Evolutionary conservation across 2,329 filamentous ascomycete genomes (phyloP).

Genomic region (Gnomoniopsis sp.): DNA sequence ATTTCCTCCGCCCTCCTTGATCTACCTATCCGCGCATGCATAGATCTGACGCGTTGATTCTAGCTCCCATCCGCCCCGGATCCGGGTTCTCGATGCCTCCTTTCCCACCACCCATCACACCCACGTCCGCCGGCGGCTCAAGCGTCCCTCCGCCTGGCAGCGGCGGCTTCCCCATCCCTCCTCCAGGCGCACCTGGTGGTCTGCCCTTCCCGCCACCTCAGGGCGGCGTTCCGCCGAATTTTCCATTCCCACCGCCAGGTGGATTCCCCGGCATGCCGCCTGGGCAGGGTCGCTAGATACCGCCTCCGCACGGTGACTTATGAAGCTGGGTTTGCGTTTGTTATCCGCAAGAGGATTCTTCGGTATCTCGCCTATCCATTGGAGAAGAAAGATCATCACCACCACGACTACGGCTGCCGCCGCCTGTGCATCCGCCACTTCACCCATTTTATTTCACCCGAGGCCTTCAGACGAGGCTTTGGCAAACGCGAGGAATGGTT

Average conservation of each 20-base stretch:
- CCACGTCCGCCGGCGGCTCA: constrained; percentile 4
- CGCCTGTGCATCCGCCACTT: too few relatives aligned
- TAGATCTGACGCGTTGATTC: background rate
- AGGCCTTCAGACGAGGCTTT: too few relatives aligned
- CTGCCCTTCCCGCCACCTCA: constrained; percentile 21
- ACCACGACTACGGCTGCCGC: too few relatives aligned
- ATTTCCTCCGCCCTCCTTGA: constrained; percentile 15
- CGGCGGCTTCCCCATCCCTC: constrained; percentile 47
- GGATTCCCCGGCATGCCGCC: constrained; percentile 38
- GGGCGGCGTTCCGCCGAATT: constrained; percentile 43
- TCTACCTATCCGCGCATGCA: background rate
- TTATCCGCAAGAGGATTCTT: too few relatives aligned
- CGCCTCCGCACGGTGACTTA: too few relatives aligned
- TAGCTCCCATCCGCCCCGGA: constrained; percentile 17
- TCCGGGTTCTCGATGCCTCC: constrained; percentile 33
- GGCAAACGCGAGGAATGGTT: too few relatives aligned
- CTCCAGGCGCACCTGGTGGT: constrained; percentile 31
- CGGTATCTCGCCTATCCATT: too few relatives aligned
- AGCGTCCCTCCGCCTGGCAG: constrained; percentile 36
- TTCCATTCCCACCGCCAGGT: constrained; percentile 38
- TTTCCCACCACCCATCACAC: constrained; percentile 21
- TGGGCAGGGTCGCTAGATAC: constrained; percentile 22
- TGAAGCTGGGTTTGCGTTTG: constrained; percentile 28
- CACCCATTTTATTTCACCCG: too few relatives aligned
- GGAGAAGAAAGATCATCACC: too few relatives aligned